These are phyloP conservation scores for Petunia secreta DNA, from an alignment of 257 asterid genomes.

Conservation along the genomic window DNA sequence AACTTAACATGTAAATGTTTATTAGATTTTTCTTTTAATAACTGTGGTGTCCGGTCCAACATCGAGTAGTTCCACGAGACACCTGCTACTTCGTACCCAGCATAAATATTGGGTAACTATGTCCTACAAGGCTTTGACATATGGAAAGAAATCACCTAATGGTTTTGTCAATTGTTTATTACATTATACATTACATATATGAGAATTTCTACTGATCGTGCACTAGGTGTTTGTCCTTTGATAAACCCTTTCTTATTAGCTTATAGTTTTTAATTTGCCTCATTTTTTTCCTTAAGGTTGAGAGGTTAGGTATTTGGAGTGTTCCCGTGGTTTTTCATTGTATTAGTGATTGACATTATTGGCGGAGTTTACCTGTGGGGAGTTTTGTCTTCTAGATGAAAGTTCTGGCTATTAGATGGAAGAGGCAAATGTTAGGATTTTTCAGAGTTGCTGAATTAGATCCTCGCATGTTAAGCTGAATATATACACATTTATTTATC, in stretches of 20 bases:
- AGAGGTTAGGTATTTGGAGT: constrained; percentile 2
- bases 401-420: not conserved
- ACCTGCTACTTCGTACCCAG: too few species aligned
- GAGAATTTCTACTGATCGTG: not conserved
- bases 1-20: not conserved
- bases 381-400: not conserved
- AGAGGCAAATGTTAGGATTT: constrained; percentile 13
- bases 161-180: not conserved
- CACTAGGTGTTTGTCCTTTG: not conserved
- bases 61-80: too few species aligned
- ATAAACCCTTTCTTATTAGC: not conserved
- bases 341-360: not conserved
- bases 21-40: not conserved
- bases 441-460: not conserved
- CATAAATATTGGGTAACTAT: too few species aligned
- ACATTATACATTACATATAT: not conserved
- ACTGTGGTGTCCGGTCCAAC: too few species aligned
- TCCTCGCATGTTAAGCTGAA: not conserved
- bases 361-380: not conserved
- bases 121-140: too few species aligned
- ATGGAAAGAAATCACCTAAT: too few species aligned
- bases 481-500: not conserved
- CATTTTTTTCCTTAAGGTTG: not conserved
- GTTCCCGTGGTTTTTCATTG: not conserved
- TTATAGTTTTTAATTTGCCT: not conserved